Base-by-base conservation (phyloP, 768 basidiomycete genomes). In the Mycena alexandri region DNA sequence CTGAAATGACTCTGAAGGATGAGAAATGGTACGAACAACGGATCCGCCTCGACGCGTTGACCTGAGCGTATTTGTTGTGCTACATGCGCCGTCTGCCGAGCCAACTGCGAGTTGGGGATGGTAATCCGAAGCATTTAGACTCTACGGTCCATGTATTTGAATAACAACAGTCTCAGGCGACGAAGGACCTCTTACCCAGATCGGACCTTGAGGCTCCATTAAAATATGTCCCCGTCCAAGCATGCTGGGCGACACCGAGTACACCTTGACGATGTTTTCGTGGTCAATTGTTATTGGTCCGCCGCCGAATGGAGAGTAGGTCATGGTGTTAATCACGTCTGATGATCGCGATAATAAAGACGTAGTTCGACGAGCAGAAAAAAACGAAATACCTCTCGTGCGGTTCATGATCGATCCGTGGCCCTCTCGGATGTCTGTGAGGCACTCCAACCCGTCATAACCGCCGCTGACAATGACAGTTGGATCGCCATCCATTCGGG, bases 81-180 rank as follows among this genome's bases (percentile, higher is more conserved):
- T 82, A 69, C 90, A 91, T 0, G 89, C 82, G 0, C 97, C 97
- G 78, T 99, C 97, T 1, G 93, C 89, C 8, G 92, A 89, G 8
- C 91, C 93, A 16, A 91, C 86, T 0, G 92, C 93, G 5, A 97
- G 79, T 75, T 95, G 93, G 7, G 95, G 90, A 72, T 98, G 97
- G 73, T 90, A 92, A 51, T 97, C 93, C 0, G 96, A 97, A 1
- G 89, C 83, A 61, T 85, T 81, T 29, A 96, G 77, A 61, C 84
- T 87, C 96, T 96, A 72, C 19, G 29, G 33, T 29, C 6, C 63
- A 13, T 60, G 58, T 17, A 48, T 64, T 16, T 54, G 50, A 12
- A 46, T 10, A 47, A n/a, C 12, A 47, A n/a, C 12, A 21, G 5
- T 14, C 12, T 16, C 58, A 17, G 24, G 55, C 22, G 17, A 36